Evolutionary conservation across 345 rosid genomes (phyloP), one percentile per base, ranked within the genome.

Genomic region (Dipteronia dyeriana): DNA sequence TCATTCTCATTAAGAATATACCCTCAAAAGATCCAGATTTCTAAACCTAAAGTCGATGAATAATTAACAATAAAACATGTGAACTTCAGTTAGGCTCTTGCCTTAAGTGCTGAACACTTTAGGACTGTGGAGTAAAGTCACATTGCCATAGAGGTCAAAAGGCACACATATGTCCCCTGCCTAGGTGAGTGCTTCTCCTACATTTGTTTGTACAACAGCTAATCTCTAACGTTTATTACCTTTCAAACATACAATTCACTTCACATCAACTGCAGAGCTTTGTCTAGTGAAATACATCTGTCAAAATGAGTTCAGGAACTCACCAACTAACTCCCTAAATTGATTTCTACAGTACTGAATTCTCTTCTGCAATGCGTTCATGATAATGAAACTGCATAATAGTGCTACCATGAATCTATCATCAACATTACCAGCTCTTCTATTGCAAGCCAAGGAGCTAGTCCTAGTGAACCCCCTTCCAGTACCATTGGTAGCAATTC

Each of bases 351-450:
- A 41, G 22, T 56, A 20, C 16, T 25, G 17, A 23, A 39, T 17
- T 73, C 66, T 61, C 20, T 23, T 70, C 16, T 17, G 9, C 19
- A 29, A 4, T 17, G 23, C 45, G 19, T 51, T 53, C 63, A 71
- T 4, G 34, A 13, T 4, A 60, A 73, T 39, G 14, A 7, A 73
- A 60, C 12, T 41, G 54, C 16, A 73, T 5, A 60, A 38, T 59
- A 17, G 34, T 59, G n/a, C 31, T 56, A 3, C 12, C 6, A 1
- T 22, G 47, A 9, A 34, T 54, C 5, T 63, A 71, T n/a, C 75
- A 54, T 56, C 65, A n/a, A 25, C 31, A 67, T 67, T 20, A 71
- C 29, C 65, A n/a, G 23, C 49, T 47, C n/a, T 29, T 71, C 20
- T 57, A 22, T 6, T 34, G 66, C 34, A 39, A 71, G n/a, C 3